Evolutionary conservation across 305 asterid species (phyloP).

Genomic region (Solanum hybrid): DNA sequence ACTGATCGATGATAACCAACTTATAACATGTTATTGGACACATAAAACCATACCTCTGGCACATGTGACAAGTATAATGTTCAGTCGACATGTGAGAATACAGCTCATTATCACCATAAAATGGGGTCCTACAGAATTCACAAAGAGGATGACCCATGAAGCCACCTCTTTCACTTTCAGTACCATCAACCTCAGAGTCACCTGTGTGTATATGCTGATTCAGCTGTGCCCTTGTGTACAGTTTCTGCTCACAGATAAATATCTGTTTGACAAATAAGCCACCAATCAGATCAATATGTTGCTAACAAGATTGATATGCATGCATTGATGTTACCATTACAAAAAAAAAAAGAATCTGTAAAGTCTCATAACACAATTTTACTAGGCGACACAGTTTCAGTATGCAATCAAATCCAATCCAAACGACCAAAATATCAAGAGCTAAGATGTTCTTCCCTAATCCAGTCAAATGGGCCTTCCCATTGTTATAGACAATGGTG

Average conservation of each 20-base stretch:
- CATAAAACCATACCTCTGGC: constrained; percentile 58
- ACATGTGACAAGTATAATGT: constrained; percentile 90
- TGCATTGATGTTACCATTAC: not conserved
- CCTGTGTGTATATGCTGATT: constrained; percentile 74
- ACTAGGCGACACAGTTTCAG: not conserved
- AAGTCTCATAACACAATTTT: not conserved
- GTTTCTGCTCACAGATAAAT: constrained; percentile 93
- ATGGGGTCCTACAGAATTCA: constrained; percentile 79
- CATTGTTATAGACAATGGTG: not conserved
- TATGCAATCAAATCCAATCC: not conserved
- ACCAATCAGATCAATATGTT: constrained; percentile 8
- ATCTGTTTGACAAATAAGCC: constrained; percentile 34
- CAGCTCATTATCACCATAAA: constrained; percentile 90
- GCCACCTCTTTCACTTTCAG: constrained; percentile 98
- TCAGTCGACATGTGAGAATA: constrained; percentile 90
- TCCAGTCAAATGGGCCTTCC: not conserved
- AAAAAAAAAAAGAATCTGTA: not conserved
- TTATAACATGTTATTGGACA: not conserved
- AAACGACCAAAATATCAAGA: not conserved
- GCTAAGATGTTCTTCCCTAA: not conserved
- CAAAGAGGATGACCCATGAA: constrained; percentile 88
- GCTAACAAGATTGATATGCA: not conserved
- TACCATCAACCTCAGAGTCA: constrained; percentile 97
- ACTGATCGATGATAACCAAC: not conserved
- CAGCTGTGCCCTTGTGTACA: constrained; percentile 78